Base-by-base conservation (phyloP, 2,329 filamentous ascomycete species). In the Neoscytalidium dimidiatum region DNA sequence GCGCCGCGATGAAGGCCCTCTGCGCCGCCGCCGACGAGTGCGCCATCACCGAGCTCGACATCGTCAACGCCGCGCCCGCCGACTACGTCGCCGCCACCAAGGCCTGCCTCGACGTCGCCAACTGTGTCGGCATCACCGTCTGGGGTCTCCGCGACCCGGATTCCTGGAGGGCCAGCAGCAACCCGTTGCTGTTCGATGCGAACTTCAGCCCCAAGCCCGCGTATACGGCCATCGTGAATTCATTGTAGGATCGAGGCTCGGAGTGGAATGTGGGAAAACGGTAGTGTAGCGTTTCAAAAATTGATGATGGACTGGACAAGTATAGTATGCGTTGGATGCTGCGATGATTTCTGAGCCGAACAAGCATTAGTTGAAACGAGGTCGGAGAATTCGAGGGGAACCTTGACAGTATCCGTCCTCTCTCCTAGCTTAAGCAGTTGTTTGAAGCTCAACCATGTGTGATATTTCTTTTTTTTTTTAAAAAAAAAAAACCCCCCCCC, bases 21-120 rank as follows among this genome's bases (percentile, higher is more conserved):
- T 86, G 84, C 33, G 75, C 72, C 11, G 78, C 82, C 5, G 83
- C 81, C 14, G 74, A 80, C 19, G 87, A 90, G 71, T 83, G 89
- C 33, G 88, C 88, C 5, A 81, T 90, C 56, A 90, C 88, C 1
- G 88, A 90, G 78, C 81, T 90, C 23, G 90, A 92, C 71, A 90
- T 92, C 70, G 82, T 83, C 58, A 79, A 80, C 21, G 86, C 85
- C 7, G 78, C 82, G 19, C 69, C 82, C 4, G 75, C 76, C 21
- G 88, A 90, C 73, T 91, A 89, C 70, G 75, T 82, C n/a, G 81
- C 83, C 46, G 80, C 73, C 38, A 68, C 75, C 8, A 81, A 85
- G 53, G 88, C 84, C 6, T 91, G 89, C 70, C 73, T 89, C 33
- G 77, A 82, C 21, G 78, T 87, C 53, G 66, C 79, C 6, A 85